A percentile compares a stretch with the other conserved stretches of the same genome.
phyloP scores from a whole-genome alignment of 805 yeast genomes.

The Saturnispora zaruensis region DNA sequence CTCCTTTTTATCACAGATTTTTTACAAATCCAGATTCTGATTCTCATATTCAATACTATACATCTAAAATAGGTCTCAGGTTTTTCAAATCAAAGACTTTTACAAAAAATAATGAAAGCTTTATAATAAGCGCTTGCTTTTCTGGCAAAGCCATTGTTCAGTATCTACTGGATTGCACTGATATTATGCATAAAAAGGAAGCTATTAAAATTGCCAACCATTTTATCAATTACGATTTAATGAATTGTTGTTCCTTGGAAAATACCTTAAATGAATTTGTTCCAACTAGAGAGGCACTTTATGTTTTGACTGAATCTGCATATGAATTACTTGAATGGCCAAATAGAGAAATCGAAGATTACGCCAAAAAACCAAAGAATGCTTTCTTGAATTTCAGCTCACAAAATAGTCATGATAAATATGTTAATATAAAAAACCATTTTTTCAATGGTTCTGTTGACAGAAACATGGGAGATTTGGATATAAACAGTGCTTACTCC shows the following conservation, averaged over 20 bases:
- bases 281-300: conserved; percentile 17
- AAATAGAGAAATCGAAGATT: not conserved
- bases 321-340: conserved; percentile 20
- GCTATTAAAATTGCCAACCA: conserved; percentile 45
- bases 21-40: conserved; percentile 88
- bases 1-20: conserved; percentile 68
- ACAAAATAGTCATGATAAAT: not conserved
- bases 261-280: conserved; percentile 23
- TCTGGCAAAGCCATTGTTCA: conserved; percentile 75
- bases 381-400: not conserved
- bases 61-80: conserved; percentile 56
- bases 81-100: conserved; percentile 35
- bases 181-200: conserved; percentile 44
- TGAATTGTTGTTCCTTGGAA: conserved; percentile 26
- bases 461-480: not conserved
- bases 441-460: not conserved
- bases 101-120: conserved; percentile 12
- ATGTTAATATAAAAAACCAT: not conserved
- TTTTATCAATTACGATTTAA: conserved; percentile 39
- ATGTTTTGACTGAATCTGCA: conserved; percentile 20
- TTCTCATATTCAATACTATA: conserved; percentile 71
- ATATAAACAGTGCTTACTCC: not conserved
- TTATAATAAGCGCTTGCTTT: conserved; percentile 41
- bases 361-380: not conserved
- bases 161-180: conserved; percentile 89